Conservation (phyloP, 179 eudicot genomes). For the Silene vulgaris region DNA sequence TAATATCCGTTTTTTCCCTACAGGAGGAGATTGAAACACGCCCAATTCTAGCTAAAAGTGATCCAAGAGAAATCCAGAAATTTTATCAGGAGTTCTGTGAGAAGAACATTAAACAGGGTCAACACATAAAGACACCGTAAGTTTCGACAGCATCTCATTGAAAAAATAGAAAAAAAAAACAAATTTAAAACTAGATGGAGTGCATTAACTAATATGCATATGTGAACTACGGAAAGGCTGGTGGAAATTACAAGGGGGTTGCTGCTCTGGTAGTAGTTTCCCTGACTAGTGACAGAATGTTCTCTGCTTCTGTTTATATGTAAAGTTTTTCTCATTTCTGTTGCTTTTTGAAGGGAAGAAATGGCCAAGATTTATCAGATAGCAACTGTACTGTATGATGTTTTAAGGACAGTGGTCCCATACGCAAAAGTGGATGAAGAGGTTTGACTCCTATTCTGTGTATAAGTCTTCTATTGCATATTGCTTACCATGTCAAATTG, state of each 20-base stretch:
- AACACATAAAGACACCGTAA: slow-evolving; percentile 79
- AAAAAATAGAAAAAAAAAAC: too few relatives aligned
- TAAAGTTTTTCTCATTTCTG: slow-evolving; percentile 4
- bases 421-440: slow-evolving; percentile 47
- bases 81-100: slow-evolving; percentile 65
- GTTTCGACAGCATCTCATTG: slow-evolving; percentile 15
- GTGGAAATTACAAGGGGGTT: background rate
- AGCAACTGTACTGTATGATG: slow-evolving; percentile 92
- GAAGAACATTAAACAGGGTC: slow-evolving; percentile 68
- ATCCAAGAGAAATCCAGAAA: slow-evolving; percentile 74
- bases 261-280: background rate
- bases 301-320: background rate
- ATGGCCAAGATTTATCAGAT: slow-evolving; percentile 93
- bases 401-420: slow-evolving; percentile 72
- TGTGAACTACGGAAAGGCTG: slow-evolving; percentile 4
- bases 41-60: slow-evolving; percentile 49
- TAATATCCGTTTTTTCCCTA: slow-evolving; percentile 14
- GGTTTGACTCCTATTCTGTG: slow-evolving; percentile 45
- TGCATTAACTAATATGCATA: background rate
- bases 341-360: slow-evolving; percentile 67
- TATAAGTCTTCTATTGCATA: background rate
- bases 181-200: background rate
- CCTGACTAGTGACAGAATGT: background rate
- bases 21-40: slow-evolving; percentile 80
- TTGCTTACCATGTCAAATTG: slow-evolving; percentile 7